Base-by-base conservation (phyloP, 352 stramenopile species). In the Bremia lactucae region DNA sequence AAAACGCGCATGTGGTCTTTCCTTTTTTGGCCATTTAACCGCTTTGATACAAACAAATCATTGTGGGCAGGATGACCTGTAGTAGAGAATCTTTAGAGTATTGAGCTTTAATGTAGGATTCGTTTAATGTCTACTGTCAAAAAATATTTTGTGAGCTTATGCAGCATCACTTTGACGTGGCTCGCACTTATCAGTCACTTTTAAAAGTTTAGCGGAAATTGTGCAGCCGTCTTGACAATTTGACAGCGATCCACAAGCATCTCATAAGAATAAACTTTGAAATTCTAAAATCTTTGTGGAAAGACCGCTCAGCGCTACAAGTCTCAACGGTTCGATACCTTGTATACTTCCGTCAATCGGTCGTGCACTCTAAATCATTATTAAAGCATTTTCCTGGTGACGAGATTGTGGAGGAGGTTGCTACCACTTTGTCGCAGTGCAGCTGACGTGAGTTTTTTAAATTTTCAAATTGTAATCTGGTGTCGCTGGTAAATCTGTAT, bases 191-290 rank as follows among this genome's bases (percentile, higher is more conserved):
- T 83, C 42, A 47, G 80, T 83, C 20, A 62, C 53, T 46, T 83
- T 83, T 45, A 86, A 78, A 15, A 37, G 51, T 38, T 82, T 80
- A 20, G 63, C 47, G 2, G 42, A 57, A 46, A 83, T 83, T 16
- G 65, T 31, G 52, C 55, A 0, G 70, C 63, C 0, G 70, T 82
- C 46, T 86, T 68, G 5, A 77, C 23, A 86, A 83, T 55, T 86
- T 83, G 54, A 82, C 66, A 6, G 73, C 68, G 23, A 86, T 72
- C 73, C 73, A 83, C 7, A 86, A 56, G 13, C 70, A 86, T 0
- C 68, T 35, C 14, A 34, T 3, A 38, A 22, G 0, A 41, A 21
- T 8, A 26, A 1, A 7, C 2, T 14, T 25, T 20, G 1, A n/a
- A n/a, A n/a, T n/a, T 36, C 23, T 52, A 20, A 31, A 0, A 3